Evolutionary conservation across 192 early-diverging fungal genomes (phyloP).

Genomic region (Gonapodya prolifera): DNA sequence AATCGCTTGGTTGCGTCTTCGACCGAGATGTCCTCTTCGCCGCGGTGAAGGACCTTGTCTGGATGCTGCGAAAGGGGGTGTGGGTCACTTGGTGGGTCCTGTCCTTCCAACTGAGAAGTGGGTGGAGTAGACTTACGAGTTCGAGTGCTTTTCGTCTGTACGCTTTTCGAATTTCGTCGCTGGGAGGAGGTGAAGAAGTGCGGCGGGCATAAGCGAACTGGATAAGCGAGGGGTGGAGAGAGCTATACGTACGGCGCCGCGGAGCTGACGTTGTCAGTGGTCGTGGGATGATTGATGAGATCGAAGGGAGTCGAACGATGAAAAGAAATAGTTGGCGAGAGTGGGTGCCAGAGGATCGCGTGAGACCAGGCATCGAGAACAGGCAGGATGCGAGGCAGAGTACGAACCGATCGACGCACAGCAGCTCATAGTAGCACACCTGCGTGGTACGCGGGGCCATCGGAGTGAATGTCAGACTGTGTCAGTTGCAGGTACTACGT

Average conservation of each 20-base stretch:
- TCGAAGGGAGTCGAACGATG: background rate
- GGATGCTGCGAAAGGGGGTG: background rate
- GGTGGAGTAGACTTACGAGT: background rate
- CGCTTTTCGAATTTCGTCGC: slow-evolving; percentile 77
- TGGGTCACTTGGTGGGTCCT: background rate
- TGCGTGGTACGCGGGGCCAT: no score
- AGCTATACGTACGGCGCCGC: background rate
- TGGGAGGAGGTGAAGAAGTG: background rate
- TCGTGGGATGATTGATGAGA: background rate
- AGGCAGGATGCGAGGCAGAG: background rate
- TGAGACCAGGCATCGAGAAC: background rate
- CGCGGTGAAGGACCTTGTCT: slow-evolving; percentile 5
- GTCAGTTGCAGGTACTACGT: no score
- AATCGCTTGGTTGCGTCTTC: slow-evolving; percentile 82
- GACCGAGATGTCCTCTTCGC: slow-evolving; percentile 15
- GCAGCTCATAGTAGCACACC: slow-evolving; percentile 83
- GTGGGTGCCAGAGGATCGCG: background rate
- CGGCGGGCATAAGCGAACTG: background rate
- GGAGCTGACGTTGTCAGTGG: background rate
- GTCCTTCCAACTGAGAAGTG: background rate
- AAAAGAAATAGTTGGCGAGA: background rate
- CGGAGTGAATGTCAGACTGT: no score
- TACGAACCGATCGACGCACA: slow-evolving; percentile 60
- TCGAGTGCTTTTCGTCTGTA: slow-evolving; percentile 21
- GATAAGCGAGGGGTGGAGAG: background rate